Evolutionary conservation across 2,329 filamentous ascomycete species (phyloP), one percentile per base, ranked within the genome.

Genomic region (Sporothrix brunneoviolacea): DNA sequence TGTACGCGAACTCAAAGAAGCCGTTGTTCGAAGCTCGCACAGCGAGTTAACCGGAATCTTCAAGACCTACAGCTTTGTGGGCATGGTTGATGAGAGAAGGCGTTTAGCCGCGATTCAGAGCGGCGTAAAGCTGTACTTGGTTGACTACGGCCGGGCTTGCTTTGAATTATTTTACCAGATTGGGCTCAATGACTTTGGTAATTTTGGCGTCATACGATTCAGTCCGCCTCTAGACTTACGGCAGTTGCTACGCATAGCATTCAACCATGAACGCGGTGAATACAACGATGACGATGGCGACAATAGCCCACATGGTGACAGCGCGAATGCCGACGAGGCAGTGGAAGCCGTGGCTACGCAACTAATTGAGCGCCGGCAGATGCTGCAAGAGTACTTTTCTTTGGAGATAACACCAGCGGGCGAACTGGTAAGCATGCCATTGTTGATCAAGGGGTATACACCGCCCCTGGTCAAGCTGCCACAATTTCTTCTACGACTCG

Each of bases 111-210:
- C 93, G 15, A 86, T 98, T 33, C 93, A 98, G 68, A 84, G 88
- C 32, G 93, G 91, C 13, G 86, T 97, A 8, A 95, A 91, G 64
- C 77, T 98, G 8, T 96, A 87, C 65, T 79, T 98, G 19, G 76
- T 98, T 47, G 93, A 98, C 67, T 98, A 98, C 62, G 93, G 90
- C 10, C 83, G 91, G 64, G 72, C 87, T 1, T 87, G 82, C 64
- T 86, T 83, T 55, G 91, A 97, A 60, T 94, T 91, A 65, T 94
- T 97, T 65, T 98, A 98, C 69, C 93, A 98, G 68, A 71, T 97
- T 18, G 91, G 90, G 0, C 77, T 98, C 32, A 95, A 90, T 0
- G 90, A 98, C 62, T 98, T 98, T 68, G 89, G 86, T 2, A 98
- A 98, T 64, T 96, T 95, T 61, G 93, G 93, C 3, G 68, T 75